These are phyloP conservation scores for Trametes villosa DNA, from an alignment of 768 basidiomycete genomes.

Conservation along the genomic window DNA sequence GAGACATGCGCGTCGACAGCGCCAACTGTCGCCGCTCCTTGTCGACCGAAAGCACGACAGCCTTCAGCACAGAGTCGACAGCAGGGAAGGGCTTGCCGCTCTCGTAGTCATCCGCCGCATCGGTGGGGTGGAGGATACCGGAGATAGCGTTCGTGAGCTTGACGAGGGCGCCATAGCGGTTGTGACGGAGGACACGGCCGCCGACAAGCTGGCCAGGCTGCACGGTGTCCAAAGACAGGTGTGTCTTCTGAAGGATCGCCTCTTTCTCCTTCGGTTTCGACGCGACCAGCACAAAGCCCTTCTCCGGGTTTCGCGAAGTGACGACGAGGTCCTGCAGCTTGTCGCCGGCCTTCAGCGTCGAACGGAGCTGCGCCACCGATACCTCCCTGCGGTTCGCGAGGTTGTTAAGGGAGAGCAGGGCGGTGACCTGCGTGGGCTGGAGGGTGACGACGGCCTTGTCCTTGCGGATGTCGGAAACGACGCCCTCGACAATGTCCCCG, in stretches of 20 bases:
- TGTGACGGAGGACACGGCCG: slow-evolving; percentile 80
- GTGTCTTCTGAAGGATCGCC: slow-evolving; percentile 48
- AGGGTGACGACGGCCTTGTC: slow-evolving; percentile 81
- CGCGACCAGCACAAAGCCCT: slow-evolving; percentile 84
- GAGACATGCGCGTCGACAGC: slow-evolving; percentile 82
- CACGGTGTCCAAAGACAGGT: slow-evolving; percentile 68
- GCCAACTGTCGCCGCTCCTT: slow-evolving; percentile 65
- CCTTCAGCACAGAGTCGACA: slow-evolving; percentile 70
- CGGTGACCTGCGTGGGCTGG: slow-evolving; percentile 68
- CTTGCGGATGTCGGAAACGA: slow-evolving; percentile 81
- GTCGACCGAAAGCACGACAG: slow-evolving; percentile 73
- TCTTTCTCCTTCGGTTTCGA: slow-evolving; percentile 65
- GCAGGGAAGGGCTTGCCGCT: slow-evolving; percentile 57
- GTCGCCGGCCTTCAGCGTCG: slow-evolving; percentile 67
- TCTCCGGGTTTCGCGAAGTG: slow-evolving; percentile 86
- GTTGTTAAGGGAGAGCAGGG: slow-evolving; percentile 85
- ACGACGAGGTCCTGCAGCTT: slow-evolving; percentile 79
- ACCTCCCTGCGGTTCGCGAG: slow-evolving; percentile 78
- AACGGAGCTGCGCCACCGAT: slow-evolving; percentile 68
- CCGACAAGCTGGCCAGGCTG: slow-evolving; percentile 73
- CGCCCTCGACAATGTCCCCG: slow-evolving; percentile 72
- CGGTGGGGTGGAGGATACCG: slow-evolving; percentile 82
- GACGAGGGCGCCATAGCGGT: slow-evolving; percentile 71
- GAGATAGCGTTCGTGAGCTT: slow-evolving; percentile 74
- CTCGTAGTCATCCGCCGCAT: slow-evolving; percentile 80